Evolutionary conservation across 2,329 filamentous ascomycete genomes (phyloP).

Genomic region (Neonectria neomacrospora): DNA sequence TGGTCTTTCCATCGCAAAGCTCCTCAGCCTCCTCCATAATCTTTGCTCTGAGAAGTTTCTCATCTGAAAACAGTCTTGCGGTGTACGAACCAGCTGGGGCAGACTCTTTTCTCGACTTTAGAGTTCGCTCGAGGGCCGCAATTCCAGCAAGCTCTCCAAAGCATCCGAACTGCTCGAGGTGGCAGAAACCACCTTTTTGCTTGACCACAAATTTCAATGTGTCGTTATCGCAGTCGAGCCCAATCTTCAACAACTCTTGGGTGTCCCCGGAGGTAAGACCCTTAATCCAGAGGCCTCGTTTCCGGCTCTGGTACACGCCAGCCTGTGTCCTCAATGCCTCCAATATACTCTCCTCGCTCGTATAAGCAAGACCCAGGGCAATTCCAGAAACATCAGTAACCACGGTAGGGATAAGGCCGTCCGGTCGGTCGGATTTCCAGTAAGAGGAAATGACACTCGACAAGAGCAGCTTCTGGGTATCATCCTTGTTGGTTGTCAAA

Average conservation of each 20-base stretch:
- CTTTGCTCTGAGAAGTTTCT: conserved; percentile 90
- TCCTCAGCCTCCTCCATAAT: conserved; percentile 99
- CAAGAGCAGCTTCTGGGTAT: conserved; percentile 66
- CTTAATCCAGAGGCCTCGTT: conserved; percentile 96
- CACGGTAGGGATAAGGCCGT: conserved; percentile 87
- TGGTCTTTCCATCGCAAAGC: conserved; percentile 85
- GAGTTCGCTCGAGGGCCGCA: conserved; percentile 85
- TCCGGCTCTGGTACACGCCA: conserved; percentile 95
- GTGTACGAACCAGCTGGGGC: conserved; percentile 94
- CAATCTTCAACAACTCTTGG: conserved; percentile 86
- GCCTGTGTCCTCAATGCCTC: conserved; percentile 82
- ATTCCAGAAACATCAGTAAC: conserved; percentile 89
- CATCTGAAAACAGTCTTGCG: conserved; percentile 89
- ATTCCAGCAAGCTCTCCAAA: conserved; percentile 88
- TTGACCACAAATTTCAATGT: conserved; percentile 89
- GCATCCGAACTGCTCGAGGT: conserved; percentile 90
- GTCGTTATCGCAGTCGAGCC: conserved; percentile 93
- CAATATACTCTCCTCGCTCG: conserved; percentile 87
- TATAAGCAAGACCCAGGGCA: conserved; percentile 92
- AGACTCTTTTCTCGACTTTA: conserved; percentile 81
- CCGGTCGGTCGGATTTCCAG: conserved; percentile 83
- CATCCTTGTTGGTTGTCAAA: conserved; percentile 75
- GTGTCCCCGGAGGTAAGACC: conserved; percentile 94
- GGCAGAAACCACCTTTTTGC: conserved; percentile 94
- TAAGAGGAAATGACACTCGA: conserved; percentile 78